These are phyloP conservation scores for Populus davidiana DNA, from an alignment of 345 rosid genomes.

Conservation along the genomic window DNA sequence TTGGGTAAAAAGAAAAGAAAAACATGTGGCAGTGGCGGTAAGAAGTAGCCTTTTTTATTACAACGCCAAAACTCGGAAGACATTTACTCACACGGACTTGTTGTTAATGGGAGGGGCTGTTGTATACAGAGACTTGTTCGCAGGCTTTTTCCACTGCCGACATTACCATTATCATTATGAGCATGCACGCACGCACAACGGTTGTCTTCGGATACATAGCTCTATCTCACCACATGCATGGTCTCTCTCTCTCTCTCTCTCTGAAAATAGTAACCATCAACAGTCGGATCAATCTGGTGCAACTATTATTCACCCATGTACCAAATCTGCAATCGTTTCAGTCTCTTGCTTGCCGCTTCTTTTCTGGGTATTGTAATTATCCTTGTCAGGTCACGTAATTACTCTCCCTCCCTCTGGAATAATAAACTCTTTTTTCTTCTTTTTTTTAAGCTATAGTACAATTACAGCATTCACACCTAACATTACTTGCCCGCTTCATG, in stretches of 20 bases:
- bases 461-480: slow-evolving; percentile 19
- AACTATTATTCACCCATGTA: slow-evolving; percentile 5
- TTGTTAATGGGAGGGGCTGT: too few species aligned
- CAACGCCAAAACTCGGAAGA: too few species aligned
- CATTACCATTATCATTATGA: slow-evolving; percentile 32
- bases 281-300: slow-evolving; percentile 14
- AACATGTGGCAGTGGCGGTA: too few species aligned
- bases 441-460: not conserved
- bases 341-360: not conserved
- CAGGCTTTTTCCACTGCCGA: slow-evolving; percentile 47
- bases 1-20: too few species aligned
- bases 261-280: not conserved
- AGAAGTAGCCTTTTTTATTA: too few species aligned
- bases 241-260: not conserved
- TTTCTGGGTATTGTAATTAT: slow-evolving; percentile 26
- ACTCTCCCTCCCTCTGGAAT: slow-evolving; percentile 20
- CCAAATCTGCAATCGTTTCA: slow-evolving; percentile 6
- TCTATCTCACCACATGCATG: slow-evolving; percentile 11
- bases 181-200: too few species aligned
- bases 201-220: slow-evolving; percentile 17
- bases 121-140: slow-evolving; percentile 13
- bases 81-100: too few species aligned
- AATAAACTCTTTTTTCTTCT: too few species aligned
- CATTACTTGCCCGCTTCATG: slow-evolving; percentile 36
- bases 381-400: slow-evolving; percentile 61